phyloP scores from a whole-genome alignment of 441 rosid species.

The Populus trichocarpa region DNA sequence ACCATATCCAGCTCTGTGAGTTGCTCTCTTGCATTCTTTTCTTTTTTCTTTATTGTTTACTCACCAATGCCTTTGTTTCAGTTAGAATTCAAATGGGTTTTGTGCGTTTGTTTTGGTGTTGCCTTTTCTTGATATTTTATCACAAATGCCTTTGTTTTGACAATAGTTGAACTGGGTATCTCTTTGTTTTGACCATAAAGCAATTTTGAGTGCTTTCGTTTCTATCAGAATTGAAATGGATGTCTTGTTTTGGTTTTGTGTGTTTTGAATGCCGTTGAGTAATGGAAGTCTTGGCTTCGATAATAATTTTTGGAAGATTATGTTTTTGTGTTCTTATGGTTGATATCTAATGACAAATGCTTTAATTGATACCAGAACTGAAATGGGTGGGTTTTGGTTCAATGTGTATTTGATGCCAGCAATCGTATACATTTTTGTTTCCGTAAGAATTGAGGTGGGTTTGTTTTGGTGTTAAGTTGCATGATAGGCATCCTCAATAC shows the following conservation, averaged over 20 bases:
- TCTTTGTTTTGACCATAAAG: background rate
- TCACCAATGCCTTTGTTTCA: background rate
- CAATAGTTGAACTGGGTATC: slow-evolving; percentile 6
- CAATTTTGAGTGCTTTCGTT: background rate
- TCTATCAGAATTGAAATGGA: background rate
- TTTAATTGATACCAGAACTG: background rate
- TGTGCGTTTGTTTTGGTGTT: background rate
- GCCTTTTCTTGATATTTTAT: background rate
- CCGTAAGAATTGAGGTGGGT: background rate
- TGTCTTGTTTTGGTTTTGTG: background rate
- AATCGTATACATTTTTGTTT: background rate
- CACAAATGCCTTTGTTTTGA: background rate
- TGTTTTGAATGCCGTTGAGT: background rate
- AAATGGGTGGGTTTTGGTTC: background rate
- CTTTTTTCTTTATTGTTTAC: background rate
- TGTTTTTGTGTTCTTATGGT: background rate
- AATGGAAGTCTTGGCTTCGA: background rate
- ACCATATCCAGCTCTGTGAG: slow-evolving; percentile 29
- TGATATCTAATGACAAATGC: background rate
- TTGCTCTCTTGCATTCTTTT: slow-evolving; percentile 1
- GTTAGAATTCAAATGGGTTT: background rate
- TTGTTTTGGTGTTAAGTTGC: background rate
- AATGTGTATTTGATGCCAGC: background rate
- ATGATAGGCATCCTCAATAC: background rate
- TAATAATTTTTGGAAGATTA: background rate